Percentiles rank a stretch among this genome's conserved stretches.
phyloP scores from a whole-genome alignment of 257 asterid genomes.

The Solanum arcanum region DNA sequence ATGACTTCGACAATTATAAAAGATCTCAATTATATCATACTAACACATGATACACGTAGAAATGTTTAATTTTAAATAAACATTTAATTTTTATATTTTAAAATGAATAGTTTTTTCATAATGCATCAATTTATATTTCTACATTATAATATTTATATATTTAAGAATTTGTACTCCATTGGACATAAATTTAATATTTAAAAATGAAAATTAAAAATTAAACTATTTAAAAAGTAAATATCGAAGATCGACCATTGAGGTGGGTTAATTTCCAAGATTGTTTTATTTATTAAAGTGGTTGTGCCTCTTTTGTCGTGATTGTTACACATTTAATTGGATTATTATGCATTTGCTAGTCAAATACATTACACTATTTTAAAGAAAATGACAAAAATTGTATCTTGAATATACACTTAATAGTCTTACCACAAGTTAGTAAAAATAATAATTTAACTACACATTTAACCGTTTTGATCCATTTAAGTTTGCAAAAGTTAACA shows the following conservation, averaged over 20 bases:
- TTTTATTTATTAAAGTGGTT: neutral
- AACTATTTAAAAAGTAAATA: no score
- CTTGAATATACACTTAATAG: neutral
- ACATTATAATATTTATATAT: neutral
- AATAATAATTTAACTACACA: neutral
- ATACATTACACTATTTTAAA: neutral
- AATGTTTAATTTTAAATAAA: no score
- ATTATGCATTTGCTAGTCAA: neutral
- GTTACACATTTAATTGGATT: neutral
- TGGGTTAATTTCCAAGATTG: neutral
- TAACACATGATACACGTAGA: no score
- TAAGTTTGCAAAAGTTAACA: no score
- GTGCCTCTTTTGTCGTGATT: neutral
- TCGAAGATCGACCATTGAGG: neutral
- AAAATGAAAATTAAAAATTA: neutral
- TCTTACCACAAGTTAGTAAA: neutral
- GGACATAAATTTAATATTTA: neutral
- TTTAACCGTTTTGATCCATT: neutral
- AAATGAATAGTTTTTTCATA: neutral
- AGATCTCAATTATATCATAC: no score
- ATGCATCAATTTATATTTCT: neutral
- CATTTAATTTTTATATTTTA: neutral
- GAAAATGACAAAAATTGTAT: neutral
- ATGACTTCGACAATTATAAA: no score
- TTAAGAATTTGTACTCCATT: neutral